Evolutionary conservation across 768 basidiomycete genomes (phyloP).

Genomic region (Mycena olivaceomarginata): DNA sequence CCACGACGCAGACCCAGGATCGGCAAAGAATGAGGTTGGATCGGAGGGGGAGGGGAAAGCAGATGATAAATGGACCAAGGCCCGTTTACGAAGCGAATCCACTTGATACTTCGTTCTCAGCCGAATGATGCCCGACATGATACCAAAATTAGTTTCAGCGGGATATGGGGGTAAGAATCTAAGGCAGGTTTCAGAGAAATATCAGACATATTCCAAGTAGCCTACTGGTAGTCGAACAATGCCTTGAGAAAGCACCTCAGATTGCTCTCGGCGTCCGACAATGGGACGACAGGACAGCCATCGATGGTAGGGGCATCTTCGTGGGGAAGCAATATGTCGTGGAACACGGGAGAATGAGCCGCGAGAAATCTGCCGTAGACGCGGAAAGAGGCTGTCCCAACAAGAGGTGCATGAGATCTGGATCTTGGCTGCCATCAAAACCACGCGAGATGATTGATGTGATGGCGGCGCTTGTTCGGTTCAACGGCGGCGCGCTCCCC

Average conservation of each 20-base stretch:
- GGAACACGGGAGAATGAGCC: conserved; percentile 27
- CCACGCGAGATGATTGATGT: no score
- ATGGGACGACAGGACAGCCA: no score
- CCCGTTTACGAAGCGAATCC: conserved; percentile 18
- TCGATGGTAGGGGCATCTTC: background rate
- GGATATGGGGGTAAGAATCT: conserved; percentile 29
- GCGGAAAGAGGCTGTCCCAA: conserved; percentile 15
- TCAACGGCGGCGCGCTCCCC: no score
- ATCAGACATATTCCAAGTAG: no score
- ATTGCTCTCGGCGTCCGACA: no score
- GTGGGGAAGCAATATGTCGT: conserved; percentile 37
- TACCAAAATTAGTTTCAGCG: background rate
- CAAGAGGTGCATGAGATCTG: no score
- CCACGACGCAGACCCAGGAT: background rate
- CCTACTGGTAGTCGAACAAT: no score
- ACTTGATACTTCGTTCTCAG: conserved; percentile 40
- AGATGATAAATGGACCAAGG: conserved; percentile 25
- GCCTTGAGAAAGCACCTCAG: no score
- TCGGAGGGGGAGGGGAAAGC: conserved; percentile 9
- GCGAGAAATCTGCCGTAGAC: conserved; percentile 41
- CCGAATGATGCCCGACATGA: conserved; percentile 17
- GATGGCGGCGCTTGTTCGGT: no score
- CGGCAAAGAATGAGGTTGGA: background rate
- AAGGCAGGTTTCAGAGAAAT: background rate
- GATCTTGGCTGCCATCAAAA: no score